Evolutionary conservation across 495 filamentous ascomycete species (phyloP).

Genomic region (Sphaerosporella brunnea): DNA sequence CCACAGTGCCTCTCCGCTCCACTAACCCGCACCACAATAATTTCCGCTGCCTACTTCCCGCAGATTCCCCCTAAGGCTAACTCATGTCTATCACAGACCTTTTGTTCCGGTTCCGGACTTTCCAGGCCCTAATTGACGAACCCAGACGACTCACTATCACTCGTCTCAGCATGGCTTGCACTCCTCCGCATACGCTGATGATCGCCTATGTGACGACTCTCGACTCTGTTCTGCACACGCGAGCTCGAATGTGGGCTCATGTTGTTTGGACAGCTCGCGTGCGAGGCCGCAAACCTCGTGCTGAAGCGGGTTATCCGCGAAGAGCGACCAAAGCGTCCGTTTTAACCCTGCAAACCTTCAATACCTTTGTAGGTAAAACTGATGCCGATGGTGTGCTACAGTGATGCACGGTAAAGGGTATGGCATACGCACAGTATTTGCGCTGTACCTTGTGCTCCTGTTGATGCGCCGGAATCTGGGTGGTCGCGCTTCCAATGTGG

Average conservation of each 20-base stretch:
- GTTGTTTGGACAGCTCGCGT: constrained; percentile 79
- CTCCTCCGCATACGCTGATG: constrained; percentile 82
- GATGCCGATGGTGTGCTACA: no score
- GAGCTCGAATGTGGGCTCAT: constrained; percentile 81
- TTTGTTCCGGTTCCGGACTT: not conserved
- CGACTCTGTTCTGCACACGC: constrained; percentile 72
- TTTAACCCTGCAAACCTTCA: not conserved
- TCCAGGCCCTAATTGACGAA: constrained; percentile 33
- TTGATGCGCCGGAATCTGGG: constrained; percentile 56
- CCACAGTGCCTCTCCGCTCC: no score
- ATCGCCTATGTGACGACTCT: constrained; percentile 77
- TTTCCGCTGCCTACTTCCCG: no score
- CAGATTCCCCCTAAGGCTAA: constrained; percentile 68
- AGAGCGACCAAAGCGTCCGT: constrained; percentile 59
- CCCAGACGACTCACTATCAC: constrained; percentile 66
- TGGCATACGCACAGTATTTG: constrained; percentile 97
- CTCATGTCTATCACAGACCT: constrained; percentile 86
- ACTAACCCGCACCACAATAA: no score
- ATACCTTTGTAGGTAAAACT: no score
- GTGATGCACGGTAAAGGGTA: constrained; percentile 84
- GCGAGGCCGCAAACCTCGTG: constrained; percentile 81
- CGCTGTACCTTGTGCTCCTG: constrained; percentile 64
- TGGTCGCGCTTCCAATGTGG: constrained; percentile 5
- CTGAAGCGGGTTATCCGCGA: constrained; percentile 85
- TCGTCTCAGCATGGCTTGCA: constrained; percentile 79